Evolutionary conservation across 2,329 filamentous ascomycete species (phyloP).

Genomic region (Xylariaceae sp.): DNA sequence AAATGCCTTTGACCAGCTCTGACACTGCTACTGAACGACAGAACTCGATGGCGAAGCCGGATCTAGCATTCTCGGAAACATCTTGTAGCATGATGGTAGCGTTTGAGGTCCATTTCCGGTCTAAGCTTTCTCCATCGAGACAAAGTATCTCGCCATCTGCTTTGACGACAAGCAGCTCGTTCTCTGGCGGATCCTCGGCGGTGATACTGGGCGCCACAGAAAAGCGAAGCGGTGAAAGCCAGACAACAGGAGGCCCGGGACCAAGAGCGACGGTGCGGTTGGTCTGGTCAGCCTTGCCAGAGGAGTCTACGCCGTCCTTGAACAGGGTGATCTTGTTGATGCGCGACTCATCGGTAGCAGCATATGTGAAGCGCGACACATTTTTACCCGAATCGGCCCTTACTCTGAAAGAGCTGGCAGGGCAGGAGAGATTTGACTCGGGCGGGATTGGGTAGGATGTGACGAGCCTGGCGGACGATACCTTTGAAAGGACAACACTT

Average conservation of each 20-base stretch:
- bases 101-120: slow-evolving; percentile 45
- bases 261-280: slow-evolving; percentile 43
- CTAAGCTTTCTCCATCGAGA: slow-evolving; percentile 53
- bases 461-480: slow-evolving; percentile 57
- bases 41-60: slow-evolving; percentile 45
- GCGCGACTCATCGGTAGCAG: slow-evolving; percentile 48
- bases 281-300: slow-evolving; percentile 50
- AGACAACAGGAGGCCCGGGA: slow-evolving; percentile 38
- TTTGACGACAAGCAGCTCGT: slow-evolving; percentile 52
- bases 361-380: slow-evolving; percentile 57
- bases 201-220: slow-evolving; percentile 27
- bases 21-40: slow-evolving; percentile 42
- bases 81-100: slow-evolving; percentile 41
- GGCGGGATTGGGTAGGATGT: slow-evolving; percentile 66
- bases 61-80: slow-evolving; percentile 30
- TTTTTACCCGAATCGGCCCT: slow-evolving; percentile 43
- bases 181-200: slow-evolving; percentile 8
- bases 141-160: slow-evolving; percentile 58
- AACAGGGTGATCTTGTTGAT: slow-evolving; percentile 55
- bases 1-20: slow-evolving; percentile 52
- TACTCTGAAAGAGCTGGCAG: slow-evolving; percentile 55
- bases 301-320: slow-evolving; percentile 50
- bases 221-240: slow-evolving; percentile 35
- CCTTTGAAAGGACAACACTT: slow-evolving; percentile 35
- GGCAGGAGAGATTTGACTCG: slow-evolving; percentile 60